Evolutionary conservation across 305 asterid species (phyloP), one percentile per base, ranked within the genome.

Genomic region (Caryopteris hybrid): DNA sequence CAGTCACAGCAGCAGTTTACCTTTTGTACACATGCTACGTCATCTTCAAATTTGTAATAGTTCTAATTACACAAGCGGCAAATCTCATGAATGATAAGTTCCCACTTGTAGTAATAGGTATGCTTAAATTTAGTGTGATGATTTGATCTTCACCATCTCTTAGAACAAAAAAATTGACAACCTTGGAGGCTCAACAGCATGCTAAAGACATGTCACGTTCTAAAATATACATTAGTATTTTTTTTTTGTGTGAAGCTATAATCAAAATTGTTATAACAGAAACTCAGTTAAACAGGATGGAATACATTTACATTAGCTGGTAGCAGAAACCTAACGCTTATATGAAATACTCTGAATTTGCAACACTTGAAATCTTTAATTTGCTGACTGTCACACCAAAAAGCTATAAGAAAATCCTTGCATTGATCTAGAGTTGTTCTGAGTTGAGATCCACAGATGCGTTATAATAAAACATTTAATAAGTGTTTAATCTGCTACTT

Each of bases 1-100:
- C 70, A 46, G 36, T 63, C 70, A 43, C 6, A 43, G 63, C 6
- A 2, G 17, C 48, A 73, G 61, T 56, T 57, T 27, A 64, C 56
- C 41, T 42, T 47, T 47, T 41, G 57, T 38, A 52, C 25, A 33
- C 12, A 52, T 51, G 50, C 50, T 8, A 33, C 11, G 43, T 18
- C 36, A 21, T 59, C 47, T n/a, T 10, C 22, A 38, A 67, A 47
- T 48, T 27, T 6, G 34, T 50, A 36, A 25, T 39, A 36, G 53
- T 41, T 33, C 45, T 6, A 65, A 57, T 31, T 25, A n/a, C 46
- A 25, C 38, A 22, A 25, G 62, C 27, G 42, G 63, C 33, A 56
- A 33, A 59, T 46, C 25, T 68, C 46, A 45, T 45, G 21, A 68
- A 56, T 1, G 12, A 25, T 33, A 61, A 46, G 54, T 18, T 61